Evolutionary conservation across 2,329 filamentous ascomycete genomes (phyloP), one percentile per base, ranked within the genome.

Genomic region (Dothistroma septosporum): DNA sequence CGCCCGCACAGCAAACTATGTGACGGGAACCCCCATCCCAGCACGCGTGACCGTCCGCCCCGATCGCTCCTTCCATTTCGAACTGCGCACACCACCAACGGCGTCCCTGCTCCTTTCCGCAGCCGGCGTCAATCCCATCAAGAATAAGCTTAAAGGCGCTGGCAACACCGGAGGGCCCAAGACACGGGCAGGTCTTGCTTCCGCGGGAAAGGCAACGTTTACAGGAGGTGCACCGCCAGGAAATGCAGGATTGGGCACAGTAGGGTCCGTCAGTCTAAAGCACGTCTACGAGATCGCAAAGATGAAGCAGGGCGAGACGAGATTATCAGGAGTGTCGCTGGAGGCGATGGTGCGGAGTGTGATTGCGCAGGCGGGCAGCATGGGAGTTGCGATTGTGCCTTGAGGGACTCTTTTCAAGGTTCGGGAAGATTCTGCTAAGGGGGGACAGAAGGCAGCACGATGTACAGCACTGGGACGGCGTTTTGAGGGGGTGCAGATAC

Each of bases 201-300:
- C 28, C 64, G 73, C 44, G 60, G 75, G 68, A 68, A 76, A 73
- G 74, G 76, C 53, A 71, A 75, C 64, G 4, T 65, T 63, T 47
- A 62, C 59, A 49, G 67, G 61, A 49, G 61, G 61, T 14, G 60
- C 66, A 3, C 61, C 68, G 19, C 64, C 70, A 9, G 70, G 73
- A 6, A 88, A 86, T 58, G 89, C 91, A 0, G 89, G 87, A 0
- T 82, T 87, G 62, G 91, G 96, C 68, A 85, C 80, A 8, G 85
- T 96, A n/a, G 94, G 93, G 60, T 88, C 85, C 3, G 83, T 99
- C 59, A 94, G 89, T 70, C 79, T 99, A 72, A 99, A 99, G 82
- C 94, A 99, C 78, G 81, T 99, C 22, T 97, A 92, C 78, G 93
- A 97, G 79, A 97, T 99, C 76, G 94, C 94, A 66, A 92, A 91